A percentile compares a stretch with the other conserved stretches of the same genome.
phyloP scores from a whole-genome alignment of 2,329 filamentous ascomycete genomes.

The Fusarium sp. region DNA sequence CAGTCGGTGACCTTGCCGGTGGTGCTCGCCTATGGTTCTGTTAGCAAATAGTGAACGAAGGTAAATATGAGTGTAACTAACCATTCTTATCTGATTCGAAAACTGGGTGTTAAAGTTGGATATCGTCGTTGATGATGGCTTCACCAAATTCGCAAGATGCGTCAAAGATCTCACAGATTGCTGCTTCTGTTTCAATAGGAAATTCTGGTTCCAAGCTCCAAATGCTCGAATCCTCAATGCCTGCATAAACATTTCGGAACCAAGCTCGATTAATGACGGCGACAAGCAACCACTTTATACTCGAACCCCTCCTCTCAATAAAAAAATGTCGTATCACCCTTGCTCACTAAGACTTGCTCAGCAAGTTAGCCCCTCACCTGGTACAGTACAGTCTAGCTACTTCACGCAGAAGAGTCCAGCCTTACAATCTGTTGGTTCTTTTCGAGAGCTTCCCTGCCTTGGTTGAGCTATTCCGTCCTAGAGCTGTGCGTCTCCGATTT shows the following conservation, averaged over 20 bases:
- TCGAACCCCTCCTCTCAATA: not conserved
- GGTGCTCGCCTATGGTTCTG: conserved; percentile 32
- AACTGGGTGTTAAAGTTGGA: not conserved
- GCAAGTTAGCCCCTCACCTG: conserved; percentile 35
- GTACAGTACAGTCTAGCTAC: conserved; percentile 7
- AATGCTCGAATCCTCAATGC: conserved; percentile 31
- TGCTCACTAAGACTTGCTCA: conserved; percentile 41
- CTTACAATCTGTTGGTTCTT: conserved; percentile 7
- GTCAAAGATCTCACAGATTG: conserved; percentile 19
- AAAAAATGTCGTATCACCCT: conserved; percentile 26
- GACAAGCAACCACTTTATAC: conserved; percentile 38
- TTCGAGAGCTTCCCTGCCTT: conserved; percentile 8
- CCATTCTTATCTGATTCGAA: conserved; percentile 40
- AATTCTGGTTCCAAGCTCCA: conserved; percentile 21
- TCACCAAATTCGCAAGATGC: conserved; percentile 8
- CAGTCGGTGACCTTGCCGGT: conserved; percentile 73
- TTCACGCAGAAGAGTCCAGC: not conserved
- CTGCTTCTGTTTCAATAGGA: conserved; percentile 12
- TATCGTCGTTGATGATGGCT: conserved; percentile 2
- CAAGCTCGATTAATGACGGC: conserved; percentile 26
- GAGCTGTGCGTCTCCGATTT: conserved; percentile 20
- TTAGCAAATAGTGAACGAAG: conserved; percentile 19
- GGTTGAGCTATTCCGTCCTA: conserved; percentile 15
- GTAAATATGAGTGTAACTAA: conserved; percentile 7
- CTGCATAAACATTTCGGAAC: conserved; percentile 34